Base-by-base conservation (phyloP, 257 asterid species). In the Solanum dulcamara region DNA sequence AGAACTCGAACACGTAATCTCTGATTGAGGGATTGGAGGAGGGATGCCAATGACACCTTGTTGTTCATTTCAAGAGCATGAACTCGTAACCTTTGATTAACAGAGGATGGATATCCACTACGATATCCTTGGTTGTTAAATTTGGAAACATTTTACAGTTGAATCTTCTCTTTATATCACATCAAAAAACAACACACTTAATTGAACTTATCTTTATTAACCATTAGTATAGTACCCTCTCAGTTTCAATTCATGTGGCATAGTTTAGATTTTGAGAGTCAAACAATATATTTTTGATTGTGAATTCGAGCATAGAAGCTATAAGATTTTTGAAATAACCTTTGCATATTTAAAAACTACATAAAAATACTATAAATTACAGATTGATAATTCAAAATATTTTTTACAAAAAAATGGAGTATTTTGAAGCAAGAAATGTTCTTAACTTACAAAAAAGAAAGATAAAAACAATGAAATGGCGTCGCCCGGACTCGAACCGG, bases 401-500 rank as follows among this genome's bases (percentile, higher is more conserved):
- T 50, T 50, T 42, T 50, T 1, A 0, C n/a, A n/a, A n/a, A 1
- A 15, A 50, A 50, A 15, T 50, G 17, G 32, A 26, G 37, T 62
- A 62, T 62, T 62, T 26, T 7, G 20, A 26, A 26, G 26, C 10
- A 26, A 26, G 4, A 62, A 62, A 62, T 60, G 35, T 4, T 57
- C 15, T 8, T 10, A 14, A 57, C 15, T 59, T 55, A 20, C 1
- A 9, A 10, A 59, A 22, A 24, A n/a, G 11, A n/a, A n/a, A 59
- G 1, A 18, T 3, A 62, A 26, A 62, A 26, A 62, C 92, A 87
- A 94, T 91, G 96, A 42, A 42, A 12, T 14, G 97, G 94, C 95
- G 81, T 92, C 93, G 94, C 94, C 93, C 93, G 94, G 94, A 38
- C 67, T 92, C 91, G 94, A 91, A 91, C 93, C 94, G 95, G 95